A percentile compares a stretch with the other conserved stretches of the same genome.
These are phyloP conservation scores for Diutina ranongensis DNA, from an alignment of 1,139 yeast species.

Conservation along the genomic window DNA sequence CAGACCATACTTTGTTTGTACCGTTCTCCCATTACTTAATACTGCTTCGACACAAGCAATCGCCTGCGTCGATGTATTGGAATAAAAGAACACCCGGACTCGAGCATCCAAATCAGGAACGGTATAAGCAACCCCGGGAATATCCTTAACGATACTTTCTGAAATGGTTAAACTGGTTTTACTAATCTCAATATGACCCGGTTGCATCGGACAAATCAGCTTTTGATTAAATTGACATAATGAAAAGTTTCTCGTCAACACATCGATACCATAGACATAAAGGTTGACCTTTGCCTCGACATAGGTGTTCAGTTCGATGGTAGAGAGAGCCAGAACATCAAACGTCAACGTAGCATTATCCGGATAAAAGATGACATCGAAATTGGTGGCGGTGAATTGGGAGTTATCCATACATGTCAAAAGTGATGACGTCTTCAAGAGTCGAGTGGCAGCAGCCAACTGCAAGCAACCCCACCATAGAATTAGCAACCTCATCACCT, in stretches of 20 bases:
- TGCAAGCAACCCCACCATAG: neutral
- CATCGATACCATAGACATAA: slow-evolving; percentile 76
- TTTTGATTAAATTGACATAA: slow-evolving; percentile 49
- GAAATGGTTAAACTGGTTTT: slow-evolving; percentile 22
- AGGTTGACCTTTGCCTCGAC: slow-evolving; percentile 57
- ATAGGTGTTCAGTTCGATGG: slow-evolving; percentile 48
- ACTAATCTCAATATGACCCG: slow-evolving; percentile 75
- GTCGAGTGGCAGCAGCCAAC: neutral
- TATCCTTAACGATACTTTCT: slow-evolving; percentile 27
- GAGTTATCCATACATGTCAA: slow-evolving; percentile 6
- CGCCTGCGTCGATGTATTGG: slow-evolving; percentile 32
- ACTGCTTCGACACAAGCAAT: slow-evolving; percentile 92
- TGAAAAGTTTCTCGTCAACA: slow-evolving; percentile 41
- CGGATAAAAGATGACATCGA: slow-evolving; percentile 67
- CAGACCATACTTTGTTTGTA: slow-evolving; percentile 85
- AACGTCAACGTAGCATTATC: slow-evolving; percentile 49
- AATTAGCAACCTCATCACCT: neutral
- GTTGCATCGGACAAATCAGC: slow-evolving; percentile 67
- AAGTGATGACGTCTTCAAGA: neutral
- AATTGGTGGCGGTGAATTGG: slow-evolving; percentile 3
- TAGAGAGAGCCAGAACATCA: slow-evolving; percentile 68
- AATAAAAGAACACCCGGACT: slow-evolving; percentile 61
- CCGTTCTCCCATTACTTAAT: slow-evolving; percentile 82
- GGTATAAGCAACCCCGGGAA: slow-evolving; percentile 80
- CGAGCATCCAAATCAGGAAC: slow-evolving; percentile 93